Base-by-base conservation (phyloP, 805 yeast species). In the Torulaspora indica region DNA sequence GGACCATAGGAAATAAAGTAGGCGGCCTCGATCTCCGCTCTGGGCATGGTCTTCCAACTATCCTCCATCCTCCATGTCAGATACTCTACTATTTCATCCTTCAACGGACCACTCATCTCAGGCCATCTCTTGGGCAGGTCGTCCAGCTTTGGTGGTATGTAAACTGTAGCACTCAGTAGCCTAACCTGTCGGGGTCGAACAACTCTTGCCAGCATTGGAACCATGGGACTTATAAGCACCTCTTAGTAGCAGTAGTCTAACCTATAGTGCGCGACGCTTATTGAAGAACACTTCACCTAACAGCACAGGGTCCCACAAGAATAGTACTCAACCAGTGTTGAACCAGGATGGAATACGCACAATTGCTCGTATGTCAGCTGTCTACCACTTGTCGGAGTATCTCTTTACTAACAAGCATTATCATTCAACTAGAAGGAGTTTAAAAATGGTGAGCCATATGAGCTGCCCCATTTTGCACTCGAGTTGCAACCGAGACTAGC, bases 1-100 rank as follows among this genome's bases (percentile, higher is more conserved):
- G 55, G 51, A 1, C 74, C 74, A 39, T 52, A 70, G 8, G 66
- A 62, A 12, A 70, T 54, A 49, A 57, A 66, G 46, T 69, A 69
- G 5, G 63, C 48, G 1, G 66, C 64, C 35, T 45, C 49, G 37
- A 56, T 51, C 38, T 70, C 73, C 1, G 48, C 46, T 1, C 8
- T 15, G 2, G 64, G 42, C 50, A 70, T 48, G 0, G 39, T 35
- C 3, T 46, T 51, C 74, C 74, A 70, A 31, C 56, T 48, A 14
- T 52, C 60, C 18, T 58, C 56, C 56, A 64, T 59, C 36, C 57
- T 60, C 53, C 62, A 60, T 9, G 56, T 52, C 9, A 69, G 38
- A 42, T 68, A 63, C 47, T 69, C 73, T 9, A 57, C 50, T 6
- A 69, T 55, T 40, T 70, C 74, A 5, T 63, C 66, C 43, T 58